Evolutionary conservation across 495 filamentous ascomycete genomes (phyloP).

Genomic region (Aspergillus funiculosus): DNA sequence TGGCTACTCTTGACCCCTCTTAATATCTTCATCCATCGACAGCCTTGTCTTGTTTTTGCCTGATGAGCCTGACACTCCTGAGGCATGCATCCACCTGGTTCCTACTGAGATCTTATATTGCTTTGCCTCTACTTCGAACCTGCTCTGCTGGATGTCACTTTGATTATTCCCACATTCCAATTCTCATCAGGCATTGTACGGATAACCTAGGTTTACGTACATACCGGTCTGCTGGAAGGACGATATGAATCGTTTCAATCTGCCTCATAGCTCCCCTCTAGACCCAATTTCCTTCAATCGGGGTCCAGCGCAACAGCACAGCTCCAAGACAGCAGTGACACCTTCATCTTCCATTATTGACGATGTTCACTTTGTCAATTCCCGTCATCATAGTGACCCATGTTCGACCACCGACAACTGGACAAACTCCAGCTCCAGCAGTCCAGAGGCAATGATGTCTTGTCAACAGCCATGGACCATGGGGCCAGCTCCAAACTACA

Average conservation of each 20-base stretch:
- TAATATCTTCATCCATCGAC: constrained; percentile 3
- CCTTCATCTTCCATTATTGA: constrained; percentile 12
- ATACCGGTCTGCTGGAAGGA: neutral
- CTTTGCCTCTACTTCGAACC: constrained; percentile 3
- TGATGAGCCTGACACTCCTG: neutral
- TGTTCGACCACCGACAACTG: constrained; percentile 19
- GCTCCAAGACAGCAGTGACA: constrained; percentile 21
- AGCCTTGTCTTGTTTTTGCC: constrained; percentile 6
- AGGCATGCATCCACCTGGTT: constrained; percentile 1
- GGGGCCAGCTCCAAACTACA: constrained; percentile 12
- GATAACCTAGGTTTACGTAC: constrained; percentile 1
- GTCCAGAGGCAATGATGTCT: constrained; percentile 18
- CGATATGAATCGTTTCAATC: constrained; percentile 25
- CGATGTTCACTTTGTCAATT: constrained; percentile 15
- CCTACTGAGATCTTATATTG: constrained; percentile 5
- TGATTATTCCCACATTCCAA: constrained; percentile 1
- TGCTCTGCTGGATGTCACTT: neutral
- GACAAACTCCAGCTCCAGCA: constrained; percentile 25
- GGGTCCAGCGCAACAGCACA: constrained; percentile 18
- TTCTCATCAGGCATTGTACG: constrained; percentile 3
- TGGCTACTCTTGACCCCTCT: neutral
- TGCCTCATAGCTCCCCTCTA: constrained; percentile 15
- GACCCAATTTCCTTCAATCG: constrained; percentile 27
- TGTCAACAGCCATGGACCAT: constrained; percentile 17
- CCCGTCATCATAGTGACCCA: constrained; percentile 18